These are phyloP conservation scores for Lodderomyces oxycetoniae DNA, from an alignment of 1,139 yeast genomes.

Conservation along the genomic window DNA sequence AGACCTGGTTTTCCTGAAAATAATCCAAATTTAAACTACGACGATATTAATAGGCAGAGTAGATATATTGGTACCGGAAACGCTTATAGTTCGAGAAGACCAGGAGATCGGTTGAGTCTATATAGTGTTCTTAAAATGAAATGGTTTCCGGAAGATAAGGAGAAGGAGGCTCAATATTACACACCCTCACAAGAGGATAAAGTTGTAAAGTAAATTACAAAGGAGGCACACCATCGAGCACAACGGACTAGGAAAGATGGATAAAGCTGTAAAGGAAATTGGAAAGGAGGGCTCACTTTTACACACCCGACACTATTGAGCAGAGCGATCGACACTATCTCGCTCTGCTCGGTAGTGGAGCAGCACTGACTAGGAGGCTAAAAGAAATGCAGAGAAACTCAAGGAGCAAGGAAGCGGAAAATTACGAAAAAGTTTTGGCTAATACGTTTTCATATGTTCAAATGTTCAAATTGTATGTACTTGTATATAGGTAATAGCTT, in stretches of 20 bases:
- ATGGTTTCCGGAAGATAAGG: slow-evolving; percentile 13
- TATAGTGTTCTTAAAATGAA: slow-evolving; percentile 27
- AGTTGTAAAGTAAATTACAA: slow-evolving; percentile 7
- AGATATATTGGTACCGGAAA: slow-evolving; percentile 64
- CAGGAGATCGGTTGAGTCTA: slow-evolving; percentile 42
- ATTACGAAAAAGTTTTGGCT: too few species aligned
- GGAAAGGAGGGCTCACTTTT: not conserved
- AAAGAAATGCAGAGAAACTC: not conserved
- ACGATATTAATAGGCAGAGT: slow-evolving; percentile 39
- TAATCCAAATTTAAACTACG: slow-evolving; percentile 27
- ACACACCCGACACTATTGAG: not conserved
- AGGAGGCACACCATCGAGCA: too few species aligned
- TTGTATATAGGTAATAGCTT: not conserved
- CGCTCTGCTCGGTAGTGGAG: too few species aligned
- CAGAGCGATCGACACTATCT: too few species aligned
- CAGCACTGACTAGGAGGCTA: too few species aligned
- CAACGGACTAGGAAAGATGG: not conserved
- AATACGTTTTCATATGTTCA: too few species aligned
- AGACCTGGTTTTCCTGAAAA: slow-evolving; percentile 36
- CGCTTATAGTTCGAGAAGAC: slow-evolving; percentile 50
- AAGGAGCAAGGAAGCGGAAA: too few species aligned
- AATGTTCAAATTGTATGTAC: too few species aligned
- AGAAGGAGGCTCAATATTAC: slow-evolving; percentile 13
- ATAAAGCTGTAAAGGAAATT: not conserved
- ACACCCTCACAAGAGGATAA: slow-evolving; percentile 14